Base-by-base conservation (phyloP, 1,284 basidiomycete species). In the Cystobasidium sp. region DNA sequence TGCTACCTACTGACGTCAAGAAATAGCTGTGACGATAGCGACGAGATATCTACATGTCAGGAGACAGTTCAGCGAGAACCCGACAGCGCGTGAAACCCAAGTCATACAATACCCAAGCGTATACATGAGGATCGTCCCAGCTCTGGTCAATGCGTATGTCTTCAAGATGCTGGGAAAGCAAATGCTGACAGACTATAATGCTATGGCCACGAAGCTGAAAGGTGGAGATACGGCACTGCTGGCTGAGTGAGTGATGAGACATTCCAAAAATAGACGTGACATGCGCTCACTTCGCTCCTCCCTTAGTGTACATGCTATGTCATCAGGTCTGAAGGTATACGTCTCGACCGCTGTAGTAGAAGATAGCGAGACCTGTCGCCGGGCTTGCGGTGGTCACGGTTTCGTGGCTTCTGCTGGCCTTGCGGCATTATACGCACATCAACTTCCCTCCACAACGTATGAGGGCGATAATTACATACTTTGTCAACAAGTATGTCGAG, bases 391-490 rank as follows among this genome's bases (percentile, higher is more conserved):
- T 66, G 91, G 91, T 3, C 91, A 93, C 81, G 91, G 91, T 0
- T 92, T 87, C 81, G 89, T 88, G 76, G 86, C 85, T 0, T 90
- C 89, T 77, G 84, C 88, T 1, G 90, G 90, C 4, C 82, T 91
- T 1, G 90, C 89, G 1, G 82, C 84, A 41, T 76, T 89, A 5
- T 91, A 90, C 77, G 88, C 88, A 1, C 86, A 88, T 77, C 87
- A 87, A 76, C 81, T 91, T 5, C 90, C 90, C 12, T 70, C 74
- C 2, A 74, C 75, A 10, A 91, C 90, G 86, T 91, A 87, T 77
- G 90, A 91, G 83, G 90, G 90, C 20, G 90, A 92, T 78, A 91
- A 91, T 80, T 91, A 87, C 77, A 88, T 91, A 8, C 84, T 91
- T 1, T 88, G 90, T 77, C 85, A 87, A 61, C 90, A 92, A 82